phyloP scores from a whole-genome alignment of 2,329 filamentous ascomycete genomes.

The Blumeria graminis region DNA sequence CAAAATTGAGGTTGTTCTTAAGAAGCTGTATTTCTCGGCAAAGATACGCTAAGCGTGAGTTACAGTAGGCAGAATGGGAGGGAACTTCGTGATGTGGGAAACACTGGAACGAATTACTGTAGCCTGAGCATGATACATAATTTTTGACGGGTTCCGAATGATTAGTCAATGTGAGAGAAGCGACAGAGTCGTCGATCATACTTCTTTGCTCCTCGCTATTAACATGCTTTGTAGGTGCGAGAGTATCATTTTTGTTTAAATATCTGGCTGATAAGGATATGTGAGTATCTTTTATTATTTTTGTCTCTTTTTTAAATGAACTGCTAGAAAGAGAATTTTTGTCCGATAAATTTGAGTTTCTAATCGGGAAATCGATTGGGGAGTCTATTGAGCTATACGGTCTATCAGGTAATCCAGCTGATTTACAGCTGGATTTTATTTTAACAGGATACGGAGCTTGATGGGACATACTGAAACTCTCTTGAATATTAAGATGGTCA shows the following conservation, averaged over 20 bases:
- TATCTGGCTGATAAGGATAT: not conserved
- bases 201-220: conserved; percentile 31
- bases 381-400: not conserved
- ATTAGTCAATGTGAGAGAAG: conserved; percentile 16
- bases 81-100: conserved; percentile 9
- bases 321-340: not conserved
- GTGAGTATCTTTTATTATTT: not conserved
- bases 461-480: not conserved
- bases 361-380: not conserved
- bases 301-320: too few species aligned
- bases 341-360: not conserved
- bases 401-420: not conserved
- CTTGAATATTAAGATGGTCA: not conserved
- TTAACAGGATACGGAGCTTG: not conserved
- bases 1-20: conserved; percentile 62
- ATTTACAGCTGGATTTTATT: not conserved
- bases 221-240: conserved; percentile 28
- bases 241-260: not conserved
- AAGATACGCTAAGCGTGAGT: conserved; percentile 25
- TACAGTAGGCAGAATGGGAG: conserved; percentile 7
- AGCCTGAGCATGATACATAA: conserved; percentile 9
- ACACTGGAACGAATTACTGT: too few species aligned
- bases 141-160: conserved; percentile 11
- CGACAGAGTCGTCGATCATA: conserved; percentile 30
- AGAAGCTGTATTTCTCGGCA: conserved; percentile 53